phyloP scores from a whole-genome alignment of 805 yeast species.

The Ascoidea tarda region DNA sequence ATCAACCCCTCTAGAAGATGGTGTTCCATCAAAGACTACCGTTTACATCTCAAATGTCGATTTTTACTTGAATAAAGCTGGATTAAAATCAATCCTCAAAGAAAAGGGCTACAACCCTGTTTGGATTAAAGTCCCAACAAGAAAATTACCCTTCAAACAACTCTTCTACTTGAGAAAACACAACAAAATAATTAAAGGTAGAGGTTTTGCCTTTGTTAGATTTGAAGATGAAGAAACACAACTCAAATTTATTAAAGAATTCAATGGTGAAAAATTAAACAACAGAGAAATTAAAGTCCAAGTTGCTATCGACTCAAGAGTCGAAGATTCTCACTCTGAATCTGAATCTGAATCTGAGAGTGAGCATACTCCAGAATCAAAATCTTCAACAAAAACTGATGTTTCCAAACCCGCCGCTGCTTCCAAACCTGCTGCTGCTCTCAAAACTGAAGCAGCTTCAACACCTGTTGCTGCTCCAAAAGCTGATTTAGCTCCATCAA shows the following conservation, averaged over 20 bases:
- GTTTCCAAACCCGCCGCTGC: not conserved
- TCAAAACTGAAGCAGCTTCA: not conserved
- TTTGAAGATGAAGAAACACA: conserved; percentile 49
- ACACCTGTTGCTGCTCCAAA: too few relatives aligned
- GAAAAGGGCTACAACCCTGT: conserved; percentile 32
- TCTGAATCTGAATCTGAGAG: conserved; percentile 14
- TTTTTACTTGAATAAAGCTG: conserved; percentile 30
- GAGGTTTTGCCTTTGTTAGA: conserved; percentile 54
- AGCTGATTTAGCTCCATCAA: too few relatives aligned
- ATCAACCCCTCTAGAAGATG: conserved; percentile 25
- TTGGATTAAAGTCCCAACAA: conserved; percentile 47
- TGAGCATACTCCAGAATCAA: conserved; percentile 15
- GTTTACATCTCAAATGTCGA: conserved; percentile 50
- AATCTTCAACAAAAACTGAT: not conserved
- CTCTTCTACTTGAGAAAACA: conserved; percentile 28
- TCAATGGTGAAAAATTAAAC: conserved; percentile 49
- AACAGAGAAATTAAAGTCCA: conserved; percentile 57
- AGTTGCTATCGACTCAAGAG: conserved; percentile 53
- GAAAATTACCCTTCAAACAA: conserved; percentile 28
- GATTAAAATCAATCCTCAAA: conserved; percentile 29
- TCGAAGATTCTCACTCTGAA: conserved; percentile 1
- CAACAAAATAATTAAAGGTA: conserved; percentile 31
- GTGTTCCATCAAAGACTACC: conserved; percentile 41
- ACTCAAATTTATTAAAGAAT: conserved; percentile 43
- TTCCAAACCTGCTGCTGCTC: not conserved